Conservation (phyloP, 2,329 filamentous ascomycete genomes). For the Zymoseptoria brevis region DNA sequence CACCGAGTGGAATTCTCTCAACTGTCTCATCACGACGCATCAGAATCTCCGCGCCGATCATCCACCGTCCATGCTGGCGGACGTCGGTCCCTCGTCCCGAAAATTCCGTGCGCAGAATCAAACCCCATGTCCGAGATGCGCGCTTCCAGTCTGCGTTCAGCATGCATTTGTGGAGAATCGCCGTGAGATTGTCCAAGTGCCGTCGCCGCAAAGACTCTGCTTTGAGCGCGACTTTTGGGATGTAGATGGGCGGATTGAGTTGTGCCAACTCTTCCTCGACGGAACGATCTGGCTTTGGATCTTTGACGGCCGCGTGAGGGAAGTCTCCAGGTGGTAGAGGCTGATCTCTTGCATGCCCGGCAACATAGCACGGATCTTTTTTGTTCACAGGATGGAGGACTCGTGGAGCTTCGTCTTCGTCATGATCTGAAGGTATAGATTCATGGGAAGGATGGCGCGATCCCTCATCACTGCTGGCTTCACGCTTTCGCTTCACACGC, state of each 20-base stretch:
- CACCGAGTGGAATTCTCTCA: background rate
- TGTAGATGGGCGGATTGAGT: conserved; percentile 36
- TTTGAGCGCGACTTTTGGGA: conserved; percentile 15
- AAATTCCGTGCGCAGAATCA: conserved; percentile 59
- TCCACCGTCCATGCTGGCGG: conserved; percentile 65
- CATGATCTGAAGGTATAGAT: conserved; percentile 2
- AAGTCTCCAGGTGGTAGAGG: conserved; percentile 37
- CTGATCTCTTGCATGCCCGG: conserved; percentile 34
- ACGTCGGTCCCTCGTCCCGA: conserved; percentile 56
- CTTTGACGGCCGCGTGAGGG: conserved; percentile 34
- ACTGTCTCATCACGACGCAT: conserved; percentile 44
- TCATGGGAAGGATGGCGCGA: background rate
- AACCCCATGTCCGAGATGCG: conserved; percentile 65
- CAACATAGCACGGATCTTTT: conserved; percentile 32
- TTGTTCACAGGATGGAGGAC: conserved; percentile 21
- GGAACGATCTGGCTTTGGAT: conserved; percentile 14
- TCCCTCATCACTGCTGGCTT: conserved; percentile 7
- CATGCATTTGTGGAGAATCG: conserved; percentile 65
- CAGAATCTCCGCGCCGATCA: conserved; percentile 74
- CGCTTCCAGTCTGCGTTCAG: conserved; percentile 61
- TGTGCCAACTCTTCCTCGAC: conserved; percentile 35
- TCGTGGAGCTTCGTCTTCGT: conserved; percentile 8
- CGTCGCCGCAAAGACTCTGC: conserved; percentile 36
- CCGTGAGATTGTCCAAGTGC: conserved; percentile 60
- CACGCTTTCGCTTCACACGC: conserved; percentile 23